Percentiles rank a stretch among this genome's conserved stretches.
These are phyloP conservation scores for Aquilaria sinensis DNA, from an alignment of 345 rosid species.

Conservation along the genomic window DNA sequence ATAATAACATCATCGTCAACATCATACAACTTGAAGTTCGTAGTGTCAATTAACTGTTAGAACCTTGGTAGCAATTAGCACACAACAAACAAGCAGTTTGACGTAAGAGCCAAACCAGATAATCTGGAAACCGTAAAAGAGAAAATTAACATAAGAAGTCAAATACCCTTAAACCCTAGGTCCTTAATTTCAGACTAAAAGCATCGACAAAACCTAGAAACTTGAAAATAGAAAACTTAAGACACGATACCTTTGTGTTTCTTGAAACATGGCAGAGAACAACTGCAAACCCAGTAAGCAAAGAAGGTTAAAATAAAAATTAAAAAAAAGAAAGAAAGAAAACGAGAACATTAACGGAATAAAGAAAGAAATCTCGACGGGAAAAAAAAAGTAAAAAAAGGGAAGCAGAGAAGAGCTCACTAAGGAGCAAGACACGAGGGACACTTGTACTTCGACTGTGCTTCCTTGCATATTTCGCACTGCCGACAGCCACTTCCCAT, in stretches of 20 bases:
- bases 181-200: neutral
- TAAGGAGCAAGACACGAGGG: constrained; percentile 71
- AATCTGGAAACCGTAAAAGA: too few relatives aligned
- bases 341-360: neutral
- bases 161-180: neutral
- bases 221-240: neutral
- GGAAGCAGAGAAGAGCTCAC: constrained; percentile 27
- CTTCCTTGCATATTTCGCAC: constrained; percentile 54
- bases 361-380: neutral
- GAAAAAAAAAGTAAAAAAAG: neutral
- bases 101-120: too few relatives aligned
- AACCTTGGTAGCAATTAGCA: too few relatives aligned
- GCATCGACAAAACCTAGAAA: neutral
- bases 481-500: constrained; percentile 31
- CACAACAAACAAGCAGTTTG: too few relatives aligned
- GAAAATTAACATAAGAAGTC: too few relatives aligned
- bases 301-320: neutral
- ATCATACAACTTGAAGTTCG: too few relatives aligned
- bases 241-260: constrained; percentile 33
- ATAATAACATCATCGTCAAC: neutral
- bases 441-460: constrained; percentile 71
- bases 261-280: constrained; percentile 55
- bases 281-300: constrained; percentile 34
- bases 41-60: too few relatives aligned
- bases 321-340: neutral